These are phyloP conservation scores for Panicum virgatum DNA, from an alignment of 202 grass and related monocot species.

Conservation along the genomic window DNA sequence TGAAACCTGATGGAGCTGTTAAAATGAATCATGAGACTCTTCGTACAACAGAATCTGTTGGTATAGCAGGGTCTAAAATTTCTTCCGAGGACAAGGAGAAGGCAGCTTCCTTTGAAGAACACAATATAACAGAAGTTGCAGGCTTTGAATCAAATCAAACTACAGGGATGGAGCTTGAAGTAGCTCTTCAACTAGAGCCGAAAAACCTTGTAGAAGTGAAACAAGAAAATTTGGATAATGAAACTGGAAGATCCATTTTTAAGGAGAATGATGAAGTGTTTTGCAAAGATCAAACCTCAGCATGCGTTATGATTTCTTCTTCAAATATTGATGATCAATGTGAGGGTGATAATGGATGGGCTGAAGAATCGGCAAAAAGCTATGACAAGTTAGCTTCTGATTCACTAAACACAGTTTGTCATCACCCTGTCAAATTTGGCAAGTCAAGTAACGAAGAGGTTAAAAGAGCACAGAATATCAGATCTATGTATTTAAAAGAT, in stretches of 20 bases:
- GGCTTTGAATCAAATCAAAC: constrained; percentile 33
- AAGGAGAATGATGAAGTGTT: constrained; percentile 36
- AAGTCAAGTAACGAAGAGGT: constrained; percentile 49
- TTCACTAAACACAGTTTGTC: constrained; percentile 8
- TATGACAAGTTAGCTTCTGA: constrained; percentile 33
- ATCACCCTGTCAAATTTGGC: constrained; percentile 32
- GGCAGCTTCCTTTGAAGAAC: constrained; percentile 11
- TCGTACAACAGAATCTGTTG: constrained; percentile 23
- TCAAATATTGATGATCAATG: constrained; percentile 19
- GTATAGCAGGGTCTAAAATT: neutral
- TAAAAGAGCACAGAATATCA: constrained; percentile 42
- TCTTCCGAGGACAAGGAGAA: constrained; percentile 18
- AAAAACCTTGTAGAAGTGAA: constrained; percentile 14
- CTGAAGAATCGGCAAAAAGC: constrained; percentile 38
- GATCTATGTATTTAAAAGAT: constrained; percentile 40
- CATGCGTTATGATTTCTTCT: constrained; percentile 23
- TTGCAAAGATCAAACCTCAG: constrained; percentile 28
- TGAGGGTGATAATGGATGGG: constrained; percentile 34
- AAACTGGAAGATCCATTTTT: constrained; percentile 16
- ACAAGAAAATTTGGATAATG: constrained; percentile 44
- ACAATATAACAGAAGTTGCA: constrained; percentile 25
- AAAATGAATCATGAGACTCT: neutral
- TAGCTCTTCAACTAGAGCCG: constrained; percentile 33
- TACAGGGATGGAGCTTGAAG: constrained; percentile 23
- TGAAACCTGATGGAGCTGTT: constrained; percentile 18